A percentile compares a stretch with the other conserved stretches of the same genome.
These are phyloP conservation scores for Podaxis sp. DNA, from an alignment of 768 basidiomycete genomes.

Conservation along the genomic window DNA sequence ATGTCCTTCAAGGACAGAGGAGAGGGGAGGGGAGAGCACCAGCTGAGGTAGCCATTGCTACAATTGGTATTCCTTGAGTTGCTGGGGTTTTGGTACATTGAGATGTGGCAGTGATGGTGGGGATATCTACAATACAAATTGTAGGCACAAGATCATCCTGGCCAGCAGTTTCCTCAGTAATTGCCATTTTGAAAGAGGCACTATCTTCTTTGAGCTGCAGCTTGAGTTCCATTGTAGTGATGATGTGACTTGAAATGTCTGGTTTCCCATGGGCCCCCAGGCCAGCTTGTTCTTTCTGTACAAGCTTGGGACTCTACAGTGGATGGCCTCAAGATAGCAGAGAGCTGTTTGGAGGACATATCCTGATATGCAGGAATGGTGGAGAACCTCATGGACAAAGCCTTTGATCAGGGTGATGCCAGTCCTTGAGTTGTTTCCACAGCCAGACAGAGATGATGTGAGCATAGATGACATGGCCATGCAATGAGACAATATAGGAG, in stretches of 20 bases:
- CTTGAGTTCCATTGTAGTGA: conserved; percentile 41
- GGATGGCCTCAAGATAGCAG: no score
- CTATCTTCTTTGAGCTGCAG: conserved; percentile 38
- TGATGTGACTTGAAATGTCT: conserved; percentile 42
- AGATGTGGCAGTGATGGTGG: neutral
- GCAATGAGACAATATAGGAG: neutral
- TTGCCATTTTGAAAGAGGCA: conserved; percentile 16
- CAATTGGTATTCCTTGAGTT: conserved; percentile 7
- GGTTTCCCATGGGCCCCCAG: conserved; percentile 38
- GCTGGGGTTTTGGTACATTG: conserved; percentile 15
- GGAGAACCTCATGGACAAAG: conserved; percentile 87
- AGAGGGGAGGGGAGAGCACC: conserved; percentile 69
- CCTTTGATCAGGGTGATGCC: conserved; percentile 60
- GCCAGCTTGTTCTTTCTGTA: conserved; percentile 46
- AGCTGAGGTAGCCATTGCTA: no score
- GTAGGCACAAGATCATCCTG: conserved; percentile 38
- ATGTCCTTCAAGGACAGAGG: conserved; percentile 84
- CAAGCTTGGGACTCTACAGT: conserved; percentile 52
- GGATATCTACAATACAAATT: conserved; percentile 34
- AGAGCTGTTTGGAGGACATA: conserved; percentile 81
- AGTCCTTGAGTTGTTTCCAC: conserved; percentile 25
- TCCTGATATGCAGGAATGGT: conserved; percentile 80
- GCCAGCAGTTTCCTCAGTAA: conserved; percentile 9
- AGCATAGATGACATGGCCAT: conserved; percentile 38
- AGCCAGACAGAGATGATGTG: conserved; percentile 14